These are phyloP conservation scores for Fomitopsis serialis DNA, from an alignment of 768 basidiomycete species.

Conservation along the genomic window DNA sequence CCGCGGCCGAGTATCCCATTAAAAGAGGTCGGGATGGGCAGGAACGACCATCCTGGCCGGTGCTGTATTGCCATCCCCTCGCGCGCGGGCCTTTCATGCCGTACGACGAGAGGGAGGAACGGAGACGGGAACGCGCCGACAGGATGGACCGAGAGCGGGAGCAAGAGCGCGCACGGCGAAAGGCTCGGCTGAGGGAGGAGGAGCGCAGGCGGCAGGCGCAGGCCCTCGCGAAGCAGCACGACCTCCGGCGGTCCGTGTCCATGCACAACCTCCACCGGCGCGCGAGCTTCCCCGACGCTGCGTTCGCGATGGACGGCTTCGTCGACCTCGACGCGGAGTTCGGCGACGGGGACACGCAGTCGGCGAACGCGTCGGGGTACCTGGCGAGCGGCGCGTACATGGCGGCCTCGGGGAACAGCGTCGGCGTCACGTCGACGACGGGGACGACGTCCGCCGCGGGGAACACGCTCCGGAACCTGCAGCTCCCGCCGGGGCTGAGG, in stretches of 20 bases:
- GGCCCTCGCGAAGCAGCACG: constrained; percentile 35
- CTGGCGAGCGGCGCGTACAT: constrained; percentile 63
- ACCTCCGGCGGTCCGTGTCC: constrained; percentile 70
- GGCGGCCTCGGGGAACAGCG: constrained; percentile 94
- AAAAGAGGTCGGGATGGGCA: constrained; percentile 46
- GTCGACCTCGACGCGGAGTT: constrained; percentile 38
- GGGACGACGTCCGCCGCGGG: constrained; percentile 75
- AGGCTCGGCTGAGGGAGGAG: constrained; percentile 34
- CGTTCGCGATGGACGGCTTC: constrained; percentile 29
- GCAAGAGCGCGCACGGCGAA: constrained; percentile 37
- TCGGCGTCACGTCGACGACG: constrained; percentile 84
- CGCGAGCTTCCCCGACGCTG: constrained; percentile 31
- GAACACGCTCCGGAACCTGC: constrained; percentile 35
- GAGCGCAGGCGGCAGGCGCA: constrained; percentile 21
- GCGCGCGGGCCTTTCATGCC: constrained; percentile 70
- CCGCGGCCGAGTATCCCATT: constrained; percentile 73
- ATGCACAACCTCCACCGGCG: constrained; percentile 70
- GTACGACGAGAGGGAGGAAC: constrained; percentile 70
- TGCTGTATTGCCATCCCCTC: constrained; percentile 71
- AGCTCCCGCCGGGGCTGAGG: constrained; percentile 48
- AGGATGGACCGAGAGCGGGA: constrained; percentile 26
- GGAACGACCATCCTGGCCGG: constrained; percentile 70
- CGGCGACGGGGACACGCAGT: constrained; percentile 38
- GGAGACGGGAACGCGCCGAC: constrained; percentile 53
- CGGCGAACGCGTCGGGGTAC: constrained; percentile 67